phyloP scores from a whole-genome alignment of 768 basidiomycete species.

The Pleurotus tuoliensis region DNA sequence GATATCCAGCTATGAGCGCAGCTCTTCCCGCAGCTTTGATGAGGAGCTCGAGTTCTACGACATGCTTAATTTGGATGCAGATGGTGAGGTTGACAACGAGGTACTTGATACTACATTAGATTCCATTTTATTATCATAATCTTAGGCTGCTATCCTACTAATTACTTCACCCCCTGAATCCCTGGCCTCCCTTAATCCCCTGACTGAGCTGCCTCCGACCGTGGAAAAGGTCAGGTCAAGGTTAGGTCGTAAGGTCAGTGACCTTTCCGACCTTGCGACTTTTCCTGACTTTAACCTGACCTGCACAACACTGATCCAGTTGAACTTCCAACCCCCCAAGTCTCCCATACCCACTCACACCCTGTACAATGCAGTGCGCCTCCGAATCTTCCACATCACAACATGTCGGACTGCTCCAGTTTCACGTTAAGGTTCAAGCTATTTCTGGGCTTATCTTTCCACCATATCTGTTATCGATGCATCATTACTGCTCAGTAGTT shows the following conservation, averaged over 20 bases:
- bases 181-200: background rate
- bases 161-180: background rate
- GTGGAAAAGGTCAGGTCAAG: background rate
- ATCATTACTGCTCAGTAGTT: no score
- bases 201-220: background rate
- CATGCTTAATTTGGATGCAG: conserved; percentile 17
- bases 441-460: no score
- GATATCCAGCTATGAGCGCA: conserved; percentile 3
- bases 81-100: conserved; percentile 11
- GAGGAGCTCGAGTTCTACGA: conserved; percentile 16
- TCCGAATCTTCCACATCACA: no score
- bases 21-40: conserved; percentile 9
- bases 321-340: no score
- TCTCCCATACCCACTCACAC: no score
- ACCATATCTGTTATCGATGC: no score
- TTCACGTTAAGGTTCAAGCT: no score
- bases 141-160: no score
- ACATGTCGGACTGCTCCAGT: no score
- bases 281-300: background rate
- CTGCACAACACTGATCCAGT: background rate
- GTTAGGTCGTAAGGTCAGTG: background rate
- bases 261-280: background rate
- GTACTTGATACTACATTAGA: conserved; percentile 4
- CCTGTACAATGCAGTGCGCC: no score
- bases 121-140: background rate